phyloP scores from a whole-genome alignment of 2,329 filamentous ascomycete species.

The Claviceps arundinis region DNA sequence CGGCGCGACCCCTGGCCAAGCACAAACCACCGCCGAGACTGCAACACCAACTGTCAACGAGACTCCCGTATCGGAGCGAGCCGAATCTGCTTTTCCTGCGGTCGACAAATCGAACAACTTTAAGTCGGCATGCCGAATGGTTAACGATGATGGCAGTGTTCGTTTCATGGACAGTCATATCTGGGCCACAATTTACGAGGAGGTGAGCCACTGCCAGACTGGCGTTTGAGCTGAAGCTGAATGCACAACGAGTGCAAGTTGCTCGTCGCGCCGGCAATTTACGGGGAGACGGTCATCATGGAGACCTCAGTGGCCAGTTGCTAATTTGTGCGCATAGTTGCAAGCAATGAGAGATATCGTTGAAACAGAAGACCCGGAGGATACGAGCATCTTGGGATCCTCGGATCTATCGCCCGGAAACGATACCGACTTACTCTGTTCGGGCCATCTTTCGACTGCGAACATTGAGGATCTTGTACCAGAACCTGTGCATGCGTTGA shows the following conservation, averaged over 20 bases:
- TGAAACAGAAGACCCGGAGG: constrained; percentile 34
- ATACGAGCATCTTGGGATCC: constrained; percentile 34
- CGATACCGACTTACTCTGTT: constrained; percentile 36
- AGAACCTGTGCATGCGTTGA: constrained; percentile 50
- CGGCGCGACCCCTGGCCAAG: constrained; percentile 16
- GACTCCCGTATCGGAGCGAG: constrained; percentile 13
- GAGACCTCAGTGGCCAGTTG: neutral
- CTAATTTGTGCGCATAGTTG: constrained; percentile 25
- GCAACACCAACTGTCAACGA: constrained; percentile 6
- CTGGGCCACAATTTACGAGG: constrained; percentile 40
- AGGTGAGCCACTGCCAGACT: constrained; percentile 27
- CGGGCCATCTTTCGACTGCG: constrained; percentile 24
- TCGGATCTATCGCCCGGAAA: constrained; percentile 38
- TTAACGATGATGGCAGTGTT: constrained; percentile 40
- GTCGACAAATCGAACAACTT: constrained; percentile 22
- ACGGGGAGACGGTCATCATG: neutral
- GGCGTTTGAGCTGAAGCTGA: no score
- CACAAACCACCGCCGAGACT: constrained; percentile 8
- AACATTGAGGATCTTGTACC: constrained; percentile 45
- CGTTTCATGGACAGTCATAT: constrained; percentile 46
- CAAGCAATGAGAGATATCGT: constrained; percentile 46
- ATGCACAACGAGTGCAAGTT: neutral
- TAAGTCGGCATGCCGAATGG: constrained; percentile 37
- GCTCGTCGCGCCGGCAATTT: neutral
- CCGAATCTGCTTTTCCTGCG: constrained; percentile 14